phyloP scores from a whole-genome alignment of 257 asterid species.

The Solanum acaule region DNA sequence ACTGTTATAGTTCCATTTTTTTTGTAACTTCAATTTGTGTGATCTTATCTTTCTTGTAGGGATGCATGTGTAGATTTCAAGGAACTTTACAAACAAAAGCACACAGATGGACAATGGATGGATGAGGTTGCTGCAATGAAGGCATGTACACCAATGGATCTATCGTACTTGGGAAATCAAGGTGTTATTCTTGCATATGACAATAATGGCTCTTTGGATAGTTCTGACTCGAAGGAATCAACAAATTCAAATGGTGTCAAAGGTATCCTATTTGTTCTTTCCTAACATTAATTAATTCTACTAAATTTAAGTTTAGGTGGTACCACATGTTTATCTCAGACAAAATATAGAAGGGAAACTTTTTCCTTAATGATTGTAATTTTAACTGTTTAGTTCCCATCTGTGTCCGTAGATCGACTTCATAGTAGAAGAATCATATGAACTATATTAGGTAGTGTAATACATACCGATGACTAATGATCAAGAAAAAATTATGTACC shows the following conservation, averaged over 20 bases:
- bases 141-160: constrained; percentile 44
- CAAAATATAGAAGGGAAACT: background rate
- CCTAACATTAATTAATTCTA: background rate
- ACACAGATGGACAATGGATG: constrained; percentile 77
- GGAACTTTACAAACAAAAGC: constrained; percentile 73
- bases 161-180: constrained; percentile 41
- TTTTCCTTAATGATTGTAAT: background rate
- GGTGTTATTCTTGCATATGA: constrained; percentile 57
- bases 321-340: background rate
- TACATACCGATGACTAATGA: background rate
- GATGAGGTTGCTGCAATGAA: constrained; percentile 78
- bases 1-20: background rate
- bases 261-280: constrained; percentile 26
- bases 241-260: constrained; percentile 31
- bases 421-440: background rate
- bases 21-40: background rate
- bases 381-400: background rate
- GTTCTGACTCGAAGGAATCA: constrained; percentile 24
- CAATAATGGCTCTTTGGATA: constrained; percentile 34
- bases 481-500: background rate
- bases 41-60: constrained; percentile 21
- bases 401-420: background rate
- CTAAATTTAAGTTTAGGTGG: background rate
- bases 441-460: background rate
- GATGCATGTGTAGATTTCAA: constrained; percentile 66